Evolutionary conservation across 768 basidiomycete genomes (phyloP), one percentile per base, ranked within the genome.

Genomic region (Pleurotus pulmonarius): DNA sequence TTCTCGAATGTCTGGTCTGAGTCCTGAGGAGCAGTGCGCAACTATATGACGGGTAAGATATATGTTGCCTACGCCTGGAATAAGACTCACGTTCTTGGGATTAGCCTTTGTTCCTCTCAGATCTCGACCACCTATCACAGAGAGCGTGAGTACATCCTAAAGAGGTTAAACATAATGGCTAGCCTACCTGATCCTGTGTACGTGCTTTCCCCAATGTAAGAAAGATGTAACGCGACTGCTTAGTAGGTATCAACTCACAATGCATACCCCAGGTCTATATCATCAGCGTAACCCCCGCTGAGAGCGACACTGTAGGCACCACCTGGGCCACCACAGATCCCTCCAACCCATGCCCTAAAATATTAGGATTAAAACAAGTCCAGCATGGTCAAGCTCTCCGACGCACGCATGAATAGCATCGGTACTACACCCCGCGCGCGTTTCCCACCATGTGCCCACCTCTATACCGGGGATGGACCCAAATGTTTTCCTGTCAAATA

Each of bases 231-330:
- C 2, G 22, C 24, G 22, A 26, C 44, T n/a, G 25, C 12, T 22
- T 29, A 46, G 40, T 37, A 20, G 9, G 6, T 20, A 45, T 40
- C 7, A 3, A 6, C 90, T 70, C 64, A 92, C 90, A 93, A 93
- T 11, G 79, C 88, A 59, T 92, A 87, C 54, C 91, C 91, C 13
- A 84, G 67, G 59, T 94, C 91, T 15, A 93, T 80, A 61, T 93
- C 92, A 55, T 93, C 92, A 29, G 90, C 87, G 56, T 94, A 94
- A 1, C 91, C 94, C 9, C 94, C 94, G 40, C 90, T 93, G 3
- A 96, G 80, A 2, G 89, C 93, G 12, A 97, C 81, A 43, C 90
- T 93, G 61, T 88, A 90, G 2, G 91, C 89, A 2, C 94, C 94
- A 4, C 86, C 59, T 0, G 72, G 71, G 2, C 86, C 69, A 26